Conservation (phyloP, 2,329 filamentous ascomycete species). For the Aureobasidium sp. region DNA sequence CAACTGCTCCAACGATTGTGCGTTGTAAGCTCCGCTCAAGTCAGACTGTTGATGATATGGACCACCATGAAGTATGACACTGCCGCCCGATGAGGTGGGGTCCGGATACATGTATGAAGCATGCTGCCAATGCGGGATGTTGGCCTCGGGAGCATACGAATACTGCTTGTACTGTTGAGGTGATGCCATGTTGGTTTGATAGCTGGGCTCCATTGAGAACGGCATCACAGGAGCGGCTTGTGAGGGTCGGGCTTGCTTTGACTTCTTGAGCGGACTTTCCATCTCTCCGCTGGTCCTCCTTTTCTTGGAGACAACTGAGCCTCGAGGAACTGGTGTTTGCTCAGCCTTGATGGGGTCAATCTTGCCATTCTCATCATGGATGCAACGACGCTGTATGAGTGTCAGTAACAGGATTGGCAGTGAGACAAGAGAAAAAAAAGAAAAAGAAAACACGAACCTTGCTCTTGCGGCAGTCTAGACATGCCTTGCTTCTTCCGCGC, state of each 20-base stretch:
- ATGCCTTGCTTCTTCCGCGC: slow-evolving; percentile 51
- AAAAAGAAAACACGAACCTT: slow-evolving; percentile 44
- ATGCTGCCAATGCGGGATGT: slow-evolving; percentile 21
- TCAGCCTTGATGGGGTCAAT: slow-evolving; percentile 58
- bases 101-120: slow-evolving; percentile 23
- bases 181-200: slow-evolving; percentile 21
- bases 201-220: not conserved
- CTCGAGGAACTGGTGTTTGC: slow-evolving; percentile 54
- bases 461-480: slow-evolving; percentile 60
- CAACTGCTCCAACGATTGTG: slow-evolving; percentile 31
- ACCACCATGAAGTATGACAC: slow-evolving; percentile 18
- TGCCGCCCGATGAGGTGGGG: slow-evolving; percentile 13
- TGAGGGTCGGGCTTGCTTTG: slow-evolving; percentile 15
- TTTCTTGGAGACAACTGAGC: slow-evolving; percentile 49
- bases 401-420: slow-evolving; percentile 19
- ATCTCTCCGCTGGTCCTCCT: slow-evolving; percentile 40
- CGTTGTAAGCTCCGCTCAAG: slow-evolving; percentile 19
- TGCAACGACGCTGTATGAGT: slow-evolving; percentile 51
- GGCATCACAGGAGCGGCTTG: slow-evolving; percentile 11
- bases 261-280: slow-evolving; percentile 21
- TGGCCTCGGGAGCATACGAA: slow-evolving; percentile 2
- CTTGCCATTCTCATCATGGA: slow-evolving; percentile 58
- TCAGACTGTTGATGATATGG: slow-evolving; percentile 22
- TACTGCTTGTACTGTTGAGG: slow-evolving; percentile 16
- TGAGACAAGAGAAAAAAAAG: slow-evolving; percentile 22